Evolutionary conservation across 2,329 filamentous ascomycete genomes (phyloP), one percentile per base, ranked within the genome.

Genomic region (Venturia carpophila): DNA sequence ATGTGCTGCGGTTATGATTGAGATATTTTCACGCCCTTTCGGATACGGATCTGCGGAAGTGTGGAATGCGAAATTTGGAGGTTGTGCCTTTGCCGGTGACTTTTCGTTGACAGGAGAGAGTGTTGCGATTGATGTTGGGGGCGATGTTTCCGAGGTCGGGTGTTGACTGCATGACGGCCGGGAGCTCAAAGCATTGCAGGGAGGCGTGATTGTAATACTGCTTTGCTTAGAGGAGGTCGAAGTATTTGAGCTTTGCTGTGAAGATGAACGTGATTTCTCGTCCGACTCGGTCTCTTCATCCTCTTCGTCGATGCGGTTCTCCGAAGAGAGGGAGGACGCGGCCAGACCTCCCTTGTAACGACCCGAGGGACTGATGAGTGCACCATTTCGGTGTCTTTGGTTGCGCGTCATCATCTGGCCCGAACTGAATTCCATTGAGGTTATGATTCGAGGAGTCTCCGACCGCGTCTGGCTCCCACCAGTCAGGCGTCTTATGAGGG

Each of bases 221-320:
- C 60, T 61, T 58, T 58, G 52, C 15, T 58, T 58, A 13, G 52
- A 58, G 5, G 39, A 19, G 0, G 60, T 61, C 11, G 60, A 61
- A 19, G 42, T 24, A 27, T 61, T 34, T 9, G 60, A 61, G 37
- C 60, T 61, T 24, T 45, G 60, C 42, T 61, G 60, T 42, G 60
- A 61, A 17, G 60, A 61, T 27, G 60, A 61, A 24, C 39, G 60
- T 39, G 60, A 61, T 11, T 19, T 34, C 7, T 61, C 60, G 52
- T 58, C 52, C 30, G 52, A 37, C 30, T 58, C 52, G 21, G 60
- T 61, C 21, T 45, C 42, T 42, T 61, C 60, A n/a, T 61, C 60
- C 42, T 43, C 60, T 24, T 61, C 60, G 9, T 61, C 60, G 5
- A 61, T 61, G 1, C 60, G 60, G n/a, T 61, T n/a, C 42, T 61